Evolutionary conservation across 2,329 filamentous ascomycete species (phyloP).

Genomic region (Colletotrichum lini): DNA sequence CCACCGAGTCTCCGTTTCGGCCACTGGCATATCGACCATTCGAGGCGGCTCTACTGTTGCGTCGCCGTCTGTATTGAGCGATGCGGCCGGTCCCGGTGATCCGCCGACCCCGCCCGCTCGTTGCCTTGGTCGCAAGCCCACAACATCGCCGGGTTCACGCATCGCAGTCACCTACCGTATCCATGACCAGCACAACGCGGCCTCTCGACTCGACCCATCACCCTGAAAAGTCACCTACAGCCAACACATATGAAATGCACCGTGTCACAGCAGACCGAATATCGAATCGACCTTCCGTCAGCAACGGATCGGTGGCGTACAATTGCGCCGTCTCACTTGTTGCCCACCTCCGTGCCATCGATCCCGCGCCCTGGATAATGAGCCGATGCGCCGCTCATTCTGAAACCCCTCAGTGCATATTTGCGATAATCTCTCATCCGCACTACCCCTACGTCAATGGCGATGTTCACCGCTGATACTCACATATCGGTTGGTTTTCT

Average conservation of each 20-base stretch:
- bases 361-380: constrained; percentile 12
- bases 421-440: constrained; percentile 26
- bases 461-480: background rate
- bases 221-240: background rate
- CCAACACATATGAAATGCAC: background rate
- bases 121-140: background rate
- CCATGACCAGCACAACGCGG: constrained; percentile 5
- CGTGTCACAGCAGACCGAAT: background rate
- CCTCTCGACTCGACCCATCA: background rate
- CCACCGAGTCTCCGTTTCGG: background rate
- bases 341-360: constrained; percentile 4
- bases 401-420: constrained; percentile 20
- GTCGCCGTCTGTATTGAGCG: background rate
- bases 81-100: constrained; percentile 6
- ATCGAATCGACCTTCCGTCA: constrained; percentile 10
- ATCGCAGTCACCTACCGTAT: constrained; percentile 1
- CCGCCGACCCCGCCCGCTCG: constrained; percentile 28
- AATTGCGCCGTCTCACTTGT: constrained; percentile 14
- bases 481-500: background rate
- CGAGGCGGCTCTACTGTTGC: background rate
- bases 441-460: background rate
- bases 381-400: constrained; percentile 25
- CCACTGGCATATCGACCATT: background rate
- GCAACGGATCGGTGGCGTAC: background rate
- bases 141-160: constrained; percentile 5